Evolutionary conservation across 441 rosid genomes (phyloP).

Genomic region (Omphalea diandra): DNA sequence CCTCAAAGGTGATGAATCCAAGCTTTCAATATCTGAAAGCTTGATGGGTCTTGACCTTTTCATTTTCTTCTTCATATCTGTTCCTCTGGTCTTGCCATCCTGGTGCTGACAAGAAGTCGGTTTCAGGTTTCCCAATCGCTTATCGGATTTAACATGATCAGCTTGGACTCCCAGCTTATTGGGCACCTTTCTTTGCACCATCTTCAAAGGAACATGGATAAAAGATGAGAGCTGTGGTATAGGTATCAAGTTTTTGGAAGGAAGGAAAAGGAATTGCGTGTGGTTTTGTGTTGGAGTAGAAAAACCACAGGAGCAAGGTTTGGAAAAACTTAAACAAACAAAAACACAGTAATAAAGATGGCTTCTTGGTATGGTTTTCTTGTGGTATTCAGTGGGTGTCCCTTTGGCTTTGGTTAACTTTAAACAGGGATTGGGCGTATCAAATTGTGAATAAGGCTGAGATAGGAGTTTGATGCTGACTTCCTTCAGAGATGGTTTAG

Average conservation of each 20-base stretch:
- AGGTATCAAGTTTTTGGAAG: conserved; percentile 26
- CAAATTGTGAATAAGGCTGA: conserved; percentile 36
- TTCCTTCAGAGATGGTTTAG: conserved; percentile 15
- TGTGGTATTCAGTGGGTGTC: conserved; percentile 21
- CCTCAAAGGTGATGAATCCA: conserved; percentile 32
- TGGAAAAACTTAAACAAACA: conserved; percentile 18
- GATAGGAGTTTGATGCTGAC: conserved; percentile 33
- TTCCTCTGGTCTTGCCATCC: conserved; percentile 61
- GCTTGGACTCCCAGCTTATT: conserved; percentile 54
- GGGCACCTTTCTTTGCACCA: conserved; percentile 75
- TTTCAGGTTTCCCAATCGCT: conserved; percentile 42
- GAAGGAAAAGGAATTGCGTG: conserved; percentile 27
- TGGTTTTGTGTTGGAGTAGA: neutral
- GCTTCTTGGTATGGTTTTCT: conserved; percentile 17
- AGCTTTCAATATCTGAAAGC: conserved; percentile 42
- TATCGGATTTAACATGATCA: conserved; percentile 45
- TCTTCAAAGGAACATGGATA: conserved; percentile 41
- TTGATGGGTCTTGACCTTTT: conserved; percentile 61
- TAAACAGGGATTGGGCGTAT: conserved; percentile 15
- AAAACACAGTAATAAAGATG: conserved; percentile 24
- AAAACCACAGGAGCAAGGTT: neutral
- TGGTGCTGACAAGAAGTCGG: conserved; percentile 38
- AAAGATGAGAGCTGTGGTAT: conserved; percentile 1
- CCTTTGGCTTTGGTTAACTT: conserved; percentile 16
- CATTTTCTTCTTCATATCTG: conserved; percentile 71